Evolutionary conservation across 2,329 filamentous ascomycete genomes (phyloP).

Genomic region (Neodidymelliopsis sp.): DNA sequence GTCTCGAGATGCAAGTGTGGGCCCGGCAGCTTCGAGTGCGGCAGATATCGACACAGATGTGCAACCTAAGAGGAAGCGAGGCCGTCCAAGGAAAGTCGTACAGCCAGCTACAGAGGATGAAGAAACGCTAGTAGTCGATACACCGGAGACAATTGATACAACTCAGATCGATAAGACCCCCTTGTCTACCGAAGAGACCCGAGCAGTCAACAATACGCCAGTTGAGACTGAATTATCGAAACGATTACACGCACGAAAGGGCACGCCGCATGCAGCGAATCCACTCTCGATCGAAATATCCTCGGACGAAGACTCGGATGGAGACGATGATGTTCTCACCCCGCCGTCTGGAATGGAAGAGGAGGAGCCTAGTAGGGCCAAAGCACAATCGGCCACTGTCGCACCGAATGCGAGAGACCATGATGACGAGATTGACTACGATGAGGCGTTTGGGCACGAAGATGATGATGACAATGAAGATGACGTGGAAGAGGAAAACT

Average conservation of each 20-base stretch:
- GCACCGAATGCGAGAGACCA: neutral
- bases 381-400: neutral
- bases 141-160: neutral
- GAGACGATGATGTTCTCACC: slow-evolving; percentile 31
- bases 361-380: slow-evolving; percentile 11
- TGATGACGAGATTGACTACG: slow-evolving; percentile 1
- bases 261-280: slow-evolving; percentile 38
- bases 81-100: slow-evolving; percentile 44
- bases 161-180: slow-evolving; percentile 15
- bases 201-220: slow-evolving; percentile 10
- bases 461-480: slow-evolving; percentile 31
- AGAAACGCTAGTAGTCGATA: slow-evolving; percentile 17
- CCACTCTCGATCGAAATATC: slow-evolving; percentile 20
- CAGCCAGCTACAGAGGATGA: slow-evolving; percentile 31
- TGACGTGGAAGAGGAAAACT: slow-evolving; percentile 29
- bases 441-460: slow-evolving; percentile 16
- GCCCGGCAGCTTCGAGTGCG: slow-evolving; percentile 26
- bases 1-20: slow-evolving; percentile 28
- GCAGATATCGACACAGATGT: slow-evolving; percentile 36
- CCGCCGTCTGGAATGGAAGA: slow-evolving; percentile 36
- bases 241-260: slow-evolving; percentile 33
- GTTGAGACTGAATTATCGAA: slow-evolving; percentile 15
- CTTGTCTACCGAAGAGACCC: slow-evolving; percentile 2
- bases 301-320: slow-evolving; percentile 35
- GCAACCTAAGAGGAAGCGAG: slow-evolving; percentile 40